Evolutionary conservation across 2,329 filamentous ascomycete genomes (phyloP), one percentile per base, ranked within the genome.

Genomic region (Nigrospora sphaerica): DNA sequence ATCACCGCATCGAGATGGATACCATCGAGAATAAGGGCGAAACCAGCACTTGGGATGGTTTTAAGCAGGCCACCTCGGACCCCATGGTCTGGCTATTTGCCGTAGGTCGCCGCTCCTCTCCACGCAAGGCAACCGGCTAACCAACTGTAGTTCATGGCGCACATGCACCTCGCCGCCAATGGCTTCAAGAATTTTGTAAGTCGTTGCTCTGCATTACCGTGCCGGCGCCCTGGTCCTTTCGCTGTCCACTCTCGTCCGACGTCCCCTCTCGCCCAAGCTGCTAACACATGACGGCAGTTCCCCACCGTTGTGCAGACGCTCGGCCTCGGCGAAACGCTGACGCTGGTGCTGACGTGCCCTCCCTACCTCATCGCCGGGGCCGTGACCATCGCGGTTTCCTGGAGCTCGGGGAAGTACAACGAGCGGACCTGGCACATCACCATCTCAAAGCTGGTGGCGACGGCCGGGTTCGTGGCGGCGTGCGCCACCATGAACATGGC

Each of bases 371-470:
- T 56, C 18, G 54, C 54, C 7, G 49, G 49, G 6, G 60, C 62
- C 13, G 62, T 65, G 19, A 65, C 65, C 10, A 65, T 75, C 28
- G 48, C 64, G 17, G 62, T 66, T 23, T 42, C 57, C 0, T 63
- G 55, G 61, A 70, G 62, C 11, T 73, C 71, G 0, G 75, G 72
- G 0, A 63, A 62, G 3, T 65, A 67, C 53, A 70, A 74, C 46
- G 72, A 74, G 49, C 63, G 70, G 16, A 73, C 70, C 1, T 73
- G 67, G 69, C 72, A 74, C 49, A 67, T 71, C 31, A 71, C 68
- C 1, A 47, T 62, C 12, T 64, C 64, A 12, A 73, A 73, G 45
- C 34, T 59, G 4, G 47, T 68, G 19, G 71, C 68, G 1, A 59
- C 71, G 1, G 47, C 64, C 6, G 69, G 70, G 1, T 57, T 53